Percentiles rank a stretch among this genome's conserved stretches.
Evolutionary conservation across 257 asterid species (phyloP).

Genomic region (Capsicum baccatum): DNA sequence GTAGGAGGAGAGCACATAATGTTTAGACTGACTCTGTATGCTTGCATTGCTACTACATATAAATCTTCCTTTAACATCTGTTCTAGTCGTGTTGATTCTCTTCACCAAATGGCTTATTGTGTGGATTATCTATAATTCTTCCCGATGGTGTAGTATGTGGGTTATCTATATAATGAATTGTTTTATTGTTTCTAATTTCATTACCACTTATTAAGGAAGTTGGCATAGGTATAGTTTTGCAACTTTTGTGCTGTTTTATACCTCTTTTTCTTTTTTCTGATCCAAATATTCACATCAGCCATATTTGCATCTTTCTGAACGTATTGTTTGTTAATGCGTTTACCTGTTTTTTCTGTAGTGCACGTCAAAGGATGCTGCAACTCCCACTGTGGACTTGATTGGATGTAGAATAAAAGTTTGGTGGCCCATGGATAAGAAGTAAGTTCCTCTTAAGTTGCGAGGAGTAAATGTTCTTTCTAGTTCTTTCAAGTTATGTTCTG

Average conservation of each 20-base stretch:
- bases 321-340: slow-evolving; percentile 4
- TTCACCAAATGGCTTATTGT: slow-evolving; percentile 20
- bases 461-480: slow-evolving; percentile 23
- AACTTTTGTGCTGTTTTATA: slow-evolving; percentile 18
- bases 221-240: slow-evolving; percentile 14
- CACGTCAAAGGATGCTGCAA: slow-evolving; percentile 63
- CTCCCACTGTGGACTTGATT: slow-evolving; percentile 65
- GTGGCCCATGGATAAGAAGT: slow-evolving; percentile 99
- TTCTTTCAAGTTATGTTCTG: slow-evolving; percentile 6
- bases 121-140: slow-evolving; percentile 16
- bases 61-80: neutral
- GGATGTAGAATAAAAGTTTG: slow-evolving; percentile 89
- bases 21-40: neutral
- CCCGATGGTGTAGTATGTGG: neutral
- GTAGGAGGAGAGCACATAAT: neutral
- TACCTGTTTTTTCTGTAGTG: slow-evolving; percentile 47
- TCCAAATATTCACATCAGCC: neutral
- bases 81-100: neutral
- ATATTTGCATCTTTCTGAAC: neutral
- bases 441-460: slow-evolving; percentile 42
- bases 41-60: neutral
- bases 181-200: neutral
- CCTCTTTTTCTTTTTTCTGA: neutral
- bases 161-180: neutral
- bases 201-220: neutral